A percentile compares a stretch with the other conserved stretches of the same genome.
These are phyloP conservation scores for Leptographium lundbergii DNA, from an alignment of 2,329 filamentous ascomycete genomes.

Conservation along the genomic window DNA sequence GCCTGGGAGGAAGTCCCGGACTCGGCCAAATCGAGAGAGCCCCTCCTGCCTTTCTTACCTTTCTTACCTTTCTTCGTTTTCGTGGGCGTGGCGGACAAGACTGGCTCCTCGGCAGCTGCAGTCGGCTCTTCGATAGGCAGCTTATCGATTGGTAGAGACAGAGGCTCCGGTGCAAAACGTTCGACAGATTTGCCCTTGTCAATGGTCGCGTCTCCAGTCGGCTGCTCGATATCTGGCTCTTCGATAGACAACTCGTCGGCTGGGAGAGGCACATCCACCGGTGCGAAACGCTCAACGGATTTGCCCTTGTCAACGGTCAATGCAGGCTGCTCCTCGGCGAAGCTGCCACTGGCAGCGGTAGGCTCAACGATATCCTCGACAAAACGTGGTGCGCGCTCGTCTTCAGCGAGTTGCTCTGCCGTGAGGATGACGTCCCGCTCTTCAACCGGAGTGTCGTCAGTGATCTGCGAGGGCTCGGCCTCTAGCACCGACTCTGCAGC, in stretches of 20 bases:
- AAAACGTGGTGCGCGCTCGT: neutral
- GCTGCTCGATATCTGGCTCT: neutral
- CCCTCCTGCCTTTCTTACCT: neutral
- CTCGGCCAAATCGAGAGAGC: neutral
- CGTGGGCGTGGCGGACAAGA: neutral
- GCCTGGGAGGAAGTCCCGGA: neutral
- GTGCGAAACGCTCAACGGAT: neutral
- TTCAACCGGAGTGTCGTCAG: neutral
- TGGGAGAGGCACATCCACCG: neutral
- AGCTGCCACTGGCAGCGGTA: too few species aligned
- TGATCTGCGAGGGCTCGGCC: neutral
- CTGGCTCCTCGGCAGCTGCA: neutral
- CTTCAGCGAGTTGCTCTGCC: neutral
- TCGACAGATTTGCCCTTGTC: neutral
- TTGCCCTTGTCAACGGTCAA: neutral
- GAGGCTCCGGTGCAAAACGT: neutral
- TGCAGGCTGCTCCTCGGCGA: neutral
- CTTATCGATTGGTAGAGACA: neutral
- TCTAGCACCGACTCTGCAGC: too few species aligned
- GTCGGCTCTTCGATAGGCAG: neutral
- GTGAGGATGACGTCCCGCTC: neutral
- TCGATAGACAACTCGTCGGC: neutral
- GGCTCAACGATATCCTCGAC: too few species aligned
- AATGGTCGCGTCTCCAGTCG: neutral
- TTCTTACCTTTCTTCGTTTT: constrained; percentile 7